Base-by-base conservation (phyloP, 2,329 filamentous ascomycete species). In the Aphanocladium album region DNA sequence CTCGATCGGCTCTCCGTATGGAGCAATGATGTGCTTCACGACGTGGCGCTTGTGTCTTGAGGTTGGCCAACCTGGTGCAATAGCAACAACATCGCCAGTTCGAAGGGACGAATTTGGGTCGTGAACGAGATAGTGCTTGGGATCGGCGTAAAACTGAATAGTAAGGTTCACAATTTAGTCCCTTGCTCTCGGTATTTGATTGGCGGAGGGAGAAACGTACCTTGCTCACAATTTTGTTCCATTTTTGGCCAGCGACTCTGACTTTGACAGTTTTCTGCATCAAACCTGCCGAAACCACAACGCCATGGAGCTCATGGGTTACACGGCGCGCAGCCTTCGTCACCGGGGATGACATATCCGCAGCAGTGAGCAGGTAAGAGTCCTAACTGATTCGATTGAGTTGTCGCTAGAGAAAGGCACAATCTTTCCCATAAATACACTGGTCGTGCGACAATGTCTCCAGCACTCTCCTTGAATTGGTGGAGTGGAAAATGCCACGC, bases 241-340 rank as follows among this genome's bases (percentile, higher is more conserved):
- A 93, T 71, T 84, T 82, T 70, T 87, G 84, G 16, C 81, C 83
- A 56, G 88, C 87, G 16, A 93, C 81, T 65, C 86, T 84, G 64
- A 93, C 90, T 75, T 90, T 92, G 61, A 92, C 89, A 2, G 89
- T 92, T 75, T 88, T 90, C 62, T 85, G 76, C 88, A 92, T 92
- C 62, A 87, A 81, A 21, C 90, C 90, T 7, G 89, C 86, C 46
- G 89, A 91, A 54, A 93, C 84, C 25, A 93, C 90, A 45, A 93
- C 84, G 64, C 89, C 89, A 63, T 81, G 80, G 61, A 85, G 71
- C 68, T 84, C 79, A 62, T 80, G 79, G 56, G 77, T 79, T 54
- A 78, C 77, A 58, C 73, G 74, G 58, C 74, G 75, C 60, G 77
- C 75, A 37, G 76, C 76, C 64, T 73, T 75, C 21, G 72, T 72